Conservation (phyloP, 306 rosid genomes). For the Inga oerstediana region DNA sequence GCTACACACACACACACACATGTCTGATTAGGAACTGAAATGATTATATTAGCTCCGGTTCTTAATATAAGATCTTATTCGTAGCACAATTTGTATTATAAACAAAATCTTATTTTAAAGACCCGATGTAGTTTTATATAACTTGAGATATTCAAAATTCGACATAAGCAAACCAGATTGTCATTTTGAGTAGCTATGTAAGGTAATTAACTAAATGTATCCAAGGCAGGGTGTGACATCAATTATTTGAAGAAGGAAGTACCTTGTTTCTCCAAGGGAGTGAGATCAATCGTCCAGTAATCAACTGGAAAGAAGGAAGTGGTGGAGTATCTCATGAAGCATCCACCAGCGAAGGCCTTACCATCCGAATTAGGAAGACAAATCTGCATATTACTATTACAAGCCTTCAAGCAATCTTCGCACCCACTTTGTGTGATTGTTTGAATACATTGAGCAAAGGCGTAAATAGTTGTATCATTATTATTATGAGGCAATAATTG, state of each 20-base stretch:
- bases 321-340: background rate
- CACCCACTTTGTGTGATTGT: background rate
- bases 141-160: background rate
- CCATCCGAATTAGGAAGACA: background rate
- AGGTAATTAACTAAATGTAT: too few species aligned
- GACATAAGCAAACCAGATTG: background rate
- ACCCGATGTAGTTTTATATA: too few species aligned
- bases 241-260: background rate
- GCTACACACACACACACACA: accelerated
- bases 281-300: background rate
- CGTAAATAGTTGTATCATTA: background rate
- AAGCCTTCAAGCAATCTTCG: background rate
- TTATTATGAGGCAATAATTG: background rate
- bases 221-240: background rate
- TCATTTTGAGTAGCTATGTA: too few species aligned
- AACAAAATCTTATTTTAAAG: too few species aligned
- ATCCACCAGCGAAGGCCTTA: background rate
- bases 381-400: background rate
- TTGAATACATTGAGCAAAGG: background rate
- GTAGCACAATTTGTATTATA: too few species aligned
- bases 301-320: background rate
- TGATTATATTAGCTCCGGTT: too few species aligned
- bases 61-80: too few species aligned
- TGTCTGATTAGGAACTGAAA: too few species aligned
- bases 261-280: background rate